phyloP scores from a whole-genome alignment of 1,284 basidiomycete genomes.

The Kwoniella shivajii region DNA sequence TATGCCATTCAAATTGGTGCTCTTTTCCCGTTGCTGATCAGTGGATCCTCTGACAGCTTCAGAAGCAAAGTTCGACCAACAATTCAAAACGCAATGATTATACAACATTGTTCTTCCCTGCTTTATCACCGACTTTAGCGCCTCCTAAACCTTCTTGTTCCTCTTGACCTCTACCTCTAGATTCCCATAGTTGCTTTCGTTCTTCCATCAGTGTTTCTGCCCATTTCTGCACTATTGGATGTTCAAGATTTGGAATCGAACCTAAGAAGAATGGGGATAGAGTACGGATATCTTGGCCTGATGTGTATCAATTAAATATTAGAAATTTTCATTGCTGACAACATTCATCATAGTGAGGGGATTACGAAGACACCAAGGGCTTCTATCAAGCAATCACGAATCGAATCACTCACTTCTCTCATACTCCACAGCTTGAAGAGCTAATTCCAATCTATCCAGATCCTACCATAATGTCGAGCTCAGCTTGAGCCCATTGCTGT shows the following conservation, averaged over 20 bases:
- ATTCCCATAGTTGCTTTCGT: constrained; percentile 50
- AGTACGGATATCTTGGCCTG: constrained; percentile 49
- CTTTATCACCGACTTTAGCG: constrained; percentile 20
- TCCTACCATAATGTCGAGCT: constrained; percentile 54
- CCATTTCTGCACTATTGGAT: constrained; percentile 77
- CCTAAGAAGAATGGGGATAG: constrained; percentile 53
- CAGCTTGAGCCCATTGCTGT: background rate
- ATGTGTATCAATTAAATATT: background rate
- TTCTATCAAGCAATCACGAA: no score
- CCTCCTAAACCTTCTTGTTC: constrained; percentile 38
- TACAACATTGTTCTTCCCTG: constrained; percentile 10
- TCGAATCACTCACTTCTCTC: constrained; percentile 57
- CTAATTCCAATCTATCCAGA: constrained; percentile 91
- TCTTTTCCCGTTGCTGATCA: background rate
- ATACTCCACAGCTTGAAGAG: constrained; percentile 64
- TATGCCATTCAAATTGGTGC: background rate
- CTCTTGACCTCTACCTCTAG: constrained; percentile 41
- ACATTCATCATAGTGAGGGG: no score
- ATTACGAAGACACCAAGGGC: no score
- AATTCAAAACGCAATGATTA: background rate
- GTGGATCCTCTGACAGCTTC: background rate
- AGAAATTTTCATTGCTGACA: no score
- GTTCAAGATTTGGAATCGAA: constrained; percentile 60
- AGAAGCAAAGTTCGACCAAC: no score
- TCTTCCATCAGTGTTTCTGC: constrained; percentile 67